Evolutionary conservation across 129 eudicot species (phyloP).

Genomic region (Scalesia atractyloides): DNA sequence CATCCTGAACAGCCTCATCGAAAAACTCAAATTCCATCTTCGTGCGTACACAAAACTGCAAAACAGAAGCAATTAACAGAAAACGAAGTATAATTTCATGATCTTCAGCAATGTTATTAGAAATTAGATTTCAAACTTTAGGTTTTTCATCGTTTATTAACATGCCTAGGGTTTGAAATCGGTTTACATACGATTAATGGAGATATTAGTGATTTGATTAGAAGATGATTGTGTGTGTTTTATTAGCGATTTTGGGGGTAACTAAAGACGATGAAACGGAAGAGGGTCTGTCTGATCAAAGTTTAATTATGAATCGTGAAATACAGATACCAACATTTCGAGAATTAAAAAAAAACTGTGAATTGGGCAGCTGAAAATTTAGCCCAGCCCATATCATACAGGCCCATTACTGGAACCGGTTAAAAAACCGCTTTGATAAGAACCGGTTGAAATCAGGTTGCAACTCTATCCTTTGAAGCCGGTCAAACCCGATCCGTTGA

Average conservation of each 20-base stretch:
- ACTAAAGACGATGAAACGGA: slow-evolving; percentile 15
- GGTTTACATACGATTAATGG: slow-evolving; percentile 3
- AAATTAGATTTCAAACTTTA: not conserved
- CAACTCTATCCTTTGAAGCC: too few relatives aligned
- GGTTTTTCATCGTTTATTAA: slow-evolving; percentile 8
- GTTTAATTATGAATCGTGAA: not conserved
- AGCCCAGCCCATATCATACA: too few relatives aligned
- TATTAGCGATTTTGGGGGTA: slow-evolving; percentile 28
- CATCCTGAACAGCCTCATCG: slow-evolving; percentile 48
- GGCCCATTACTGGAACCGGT: too few relatives aligned
- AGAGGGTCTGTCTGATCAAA: slow-evolving; percentile 1
- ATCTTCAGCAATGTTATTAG: slow-evolving; percentile 14
- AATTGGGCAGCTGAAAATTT: too few relatives aligned
- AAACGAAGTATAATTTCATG: slow-evolving; percentile 1
- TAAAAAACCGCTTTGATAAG: too few relatives aligned
- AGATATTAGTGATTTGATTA: slow-evolving; percentile 23
- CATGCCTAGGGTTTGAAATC: slow-evolving; percentile 33
- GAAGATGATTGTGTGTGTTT: slow-evolving; percentile 18
- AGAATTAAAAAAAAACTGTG: too few relatives aligned
- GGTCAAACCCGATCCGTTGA: too few relatives aligned
- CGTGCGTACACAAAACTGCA: slow-evolving; percentile 34
- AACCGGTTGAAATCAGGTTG: too few relatives aligned
- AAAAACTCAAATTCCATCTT: slow-evolving; percentile 67
- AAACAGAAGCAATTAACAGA: slow-evolving; percentile 16
- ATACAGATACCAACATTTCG: too few relatives aligned